Evolutionary conservation across 2,329 filamentous ascomycete genomes (phyloP), one percentile per base, ranked within the genome.

Genomic region (Bipolaris oryzae): DNA sequence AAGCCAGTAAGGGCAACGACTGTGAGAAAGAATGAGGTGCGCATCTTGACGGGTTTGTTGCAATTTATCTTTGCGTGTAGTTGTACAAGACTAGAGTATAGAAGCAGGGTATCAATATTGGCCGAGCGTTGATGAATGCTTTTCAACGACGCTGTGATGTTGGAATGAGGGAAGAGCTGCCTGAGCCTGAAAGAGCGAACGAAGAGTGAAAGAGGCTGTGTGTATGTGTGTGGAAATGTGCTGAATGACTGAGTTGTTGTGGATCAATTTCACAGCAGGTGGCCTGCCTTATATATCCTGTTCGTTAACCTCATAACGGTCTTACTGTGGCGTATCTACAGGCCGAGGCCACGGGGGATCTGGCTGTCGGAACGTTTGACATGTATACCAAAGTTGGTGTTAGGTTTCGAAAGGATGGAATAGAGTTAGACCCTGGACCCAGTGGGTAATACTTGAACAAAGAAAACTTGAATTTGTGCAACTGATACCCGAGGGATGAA

Each of bases 171-270:
- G 43, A 57, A 44, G 62, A 69, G 72, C 73, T 75, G 55, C 72
- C 71, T 61, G 72, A 72, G 72, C 72, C 42, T 56, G 34, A 52
- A 66, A 61, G 67, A 71, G 60, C 33, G 60, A 68, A 66, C 47
- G 55, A 41, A 52, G 38, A 45, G 4, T 7, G 34, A 33, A 16
- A 46, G 61, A 60, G 53, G 61, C 9, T n/a, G n/a, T n/a, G n/a
- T 1, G 23, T 61, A 41, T 31, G 56, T 56, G 41, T 44, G 50
- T 61, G 43, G 38, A 42, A 37, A 48, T 20, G 18, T 56, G 53
- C 53, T 39, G 51, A 50, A 47, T 39, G 33, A 25, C 31, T 38
- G 31, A 23, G 38, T 31, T 48, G 31, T 25, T 55, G 10, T 57
- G 47, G 28, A 31, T 46, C 42, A 28, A 33, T 56, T 39, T 25